Evolutionary conservation across 2,329 filamentous ascomycete genomes (phyloP).

Genomic region (Aspergillus tamarii): DNA sequence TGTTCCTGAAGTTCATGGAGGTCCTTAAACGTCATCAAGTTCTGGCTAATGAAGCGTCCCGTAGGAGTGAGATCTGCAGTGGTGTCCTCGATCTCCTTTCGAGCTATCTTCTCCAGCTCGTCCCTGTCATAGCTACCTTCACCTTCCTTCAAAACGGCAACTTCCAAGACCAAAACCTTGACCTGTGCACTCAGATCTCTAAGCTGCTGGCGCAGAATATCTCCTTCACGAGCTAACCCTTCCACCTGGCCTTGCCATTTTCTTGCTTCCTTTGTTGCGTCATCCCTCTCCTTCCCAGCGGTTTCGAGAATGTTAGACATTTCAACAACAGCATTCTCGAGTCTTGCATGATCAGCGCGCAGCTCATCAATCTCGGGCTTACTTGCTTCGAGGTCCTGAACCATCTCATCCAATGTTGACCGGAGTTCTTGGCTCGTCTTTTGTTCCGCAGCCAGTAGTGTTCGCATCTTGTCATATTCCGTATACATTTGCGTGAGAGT

Average conservation of each 20-base stretch:
- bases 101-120: slow-evolving; percentile 76
- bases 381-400: slow-evolving; percentile 80
- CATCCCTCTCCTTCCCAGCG: slow-evolving; percentile 77
- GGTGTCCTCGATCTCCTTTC: slow-evolving; percentile 73
- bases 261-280: slow-evolving; percentile 74
- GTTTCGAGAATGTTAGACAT: slow-evolving; percentile 84
- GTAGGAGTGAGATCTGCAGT: slow-evolving; percentile 79
- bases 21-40: slow-evolving; percentile 86
- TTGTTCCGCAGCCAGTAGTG: slow-evolving; percentile 72
- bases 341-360: slow-evolving; percentile 75
- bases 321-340: slow-evolving; percentile 79
- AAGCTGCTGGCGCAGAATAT: slow-evolving; percentile 81
- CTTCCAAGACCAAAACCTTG: slow-evolving; percentile 85
- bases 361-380: slow-evolving; percentile 87
- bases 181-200: slow-evolving; percentile 88
- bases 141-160: slow-evolving; percentile 74
- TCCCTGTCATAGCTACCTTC: slow-evolving; percentile 75
- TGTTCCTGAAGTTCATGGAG: slow-evolving; percentile 83
- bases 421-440: slow-evolving; percentile 74
- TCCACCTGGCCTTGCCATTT: slow-evolving; percentile 76
- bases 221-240: slow-evolving; percentile 65
- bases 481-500: slow-evolving; percentile 66
- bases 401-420: slow-evolving; percentile 80
- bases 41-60: slow-evolving; percentile 84
- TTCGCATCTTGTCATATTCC: slow-evolving; percentile 66